Percentiles rank a stretch among this genome's conserved stretches.
phyloP scores from a whole-genome alignment of 495 filamentous ascomycete genomes.

The Lasiosphaeria ovina region DNA sequence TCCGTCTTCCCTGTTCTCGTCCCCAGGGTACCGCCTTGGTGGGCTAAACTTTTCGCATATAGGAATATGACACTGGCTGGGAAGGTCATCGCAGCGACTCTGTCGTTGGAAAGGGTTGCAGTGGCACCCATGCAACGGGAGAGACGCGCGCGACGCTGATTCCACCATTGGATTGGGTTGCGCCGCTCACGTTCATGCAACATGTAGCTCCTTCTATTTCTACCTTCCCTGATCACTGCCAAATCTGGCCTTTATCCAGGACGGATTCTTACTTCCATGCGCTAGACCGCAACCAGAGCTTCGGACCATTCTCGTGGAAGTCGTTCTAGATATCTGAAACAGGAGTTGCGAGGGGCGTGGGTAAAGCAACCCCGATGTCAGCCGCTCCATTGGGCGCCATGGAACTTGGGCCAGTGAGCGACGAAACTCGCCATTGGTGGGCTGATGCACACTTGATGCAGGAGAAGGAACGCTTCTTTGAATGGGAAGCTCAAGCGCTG shows the following conservation, averaged over 20 bases:
- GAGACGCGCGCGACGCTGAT: constrained; percentile 26
- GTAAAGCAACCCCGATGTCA: background rate
- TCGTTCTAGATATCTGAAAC: constrained; percentile 30
- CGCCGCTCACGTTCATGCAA: constrained; percentile 25
- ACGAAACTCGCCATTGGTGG: background rate
- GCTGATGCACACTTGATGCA: background rate
- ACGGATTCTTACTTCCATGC: constrained; percentile 17
- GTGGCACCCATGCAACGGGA: background rate
- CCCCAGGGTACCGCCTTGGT: too few species aligned
- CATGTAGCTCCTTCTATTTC: background rate
- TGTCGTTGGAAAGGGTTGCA: too few species aligned
- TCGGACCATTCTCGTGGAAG: constrained; percentile 20
- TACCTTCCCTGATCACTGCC: too few species aligned
- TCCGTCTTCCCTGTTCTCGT: too few species aligned
- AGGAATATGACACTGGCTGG: too few species aligned
- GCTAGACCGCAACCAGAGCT: constrained; percentile 10
- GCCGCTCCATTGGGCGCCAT: background rate
- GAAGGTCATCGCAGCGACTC: too few species aligned
- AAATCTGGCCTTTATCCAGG: too few species aligned
- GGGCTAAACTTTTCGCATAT: too few species aligned
- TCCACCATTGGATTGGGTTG: constrained; percentile 24
- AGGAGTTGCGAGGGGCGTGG: constrained; percentile 22
- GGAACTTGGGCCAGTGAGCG: background rate
- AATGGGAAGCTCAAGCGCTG: background rate
- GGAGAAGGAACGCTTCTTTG: background rate